Evolutionary conservation across 345 rosid species (phyloP), one percentile per base, ranked within the genome.

Genomic region (Heritiera littoralis): DNA sequence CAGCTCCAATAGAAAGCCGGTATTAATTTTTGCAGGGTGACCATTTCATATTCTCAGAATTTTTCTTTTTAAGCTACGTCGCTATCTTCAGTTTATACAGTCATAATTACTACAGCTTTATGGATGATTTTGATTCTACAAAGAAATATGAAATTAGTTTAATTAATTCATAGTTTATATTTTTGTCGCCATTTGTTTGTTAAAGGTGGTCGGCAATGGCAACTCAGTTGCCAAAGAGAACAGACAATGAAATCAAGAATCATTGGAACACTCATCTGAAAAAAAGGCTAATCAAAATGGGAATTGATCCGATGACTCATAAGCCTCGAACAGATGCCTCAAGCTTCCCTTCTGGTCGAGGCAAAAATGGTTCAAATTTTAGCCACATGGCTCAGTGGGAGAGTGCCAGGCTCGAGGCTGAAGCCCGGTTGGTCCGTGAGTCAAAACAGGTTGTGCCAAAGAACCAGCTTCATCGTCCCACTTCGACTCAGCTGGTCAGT

Each of bases 181-280:
- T 59, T 59, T 6, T 43, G 45, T 43, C 45, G 1, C 45, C 45
- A 4, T 43, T 43, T 59, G 32, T 9, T 59, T 59, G 17, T 58
- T 18, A 5, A 9, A 87, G 90, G 84, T 88, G 90, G 90, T 86
- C 90, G 2, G 84, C 84, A 0, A 88, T 88, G 23, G 90, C 89
- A 2, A 23, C 84, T 20, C 82, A 86, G 55, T 76, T 87, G 63
- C 88, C 88, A 1, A 83, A 80, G 49, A 77, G 89, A 64, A 87
- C 89, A 0, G 89, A 87, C 23, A 87, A 87, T 28, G 88, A 85
- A 76, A 87, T 87, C 75, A 87, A 87, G 81, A 87, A 87, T 66
- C 80, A 84, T 45, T 87, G 90, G 90, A 88, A 88, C 79, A 86
- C 90, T 2, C 87, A 84, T 61, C 69, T 88, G 5, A 88, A 81